Evolutionary conservation across 768 basidiomycete species (phyloP), one percentile per base, ranked within the genome.

Genomic region (Auriscalpium microsporum): DNA sequence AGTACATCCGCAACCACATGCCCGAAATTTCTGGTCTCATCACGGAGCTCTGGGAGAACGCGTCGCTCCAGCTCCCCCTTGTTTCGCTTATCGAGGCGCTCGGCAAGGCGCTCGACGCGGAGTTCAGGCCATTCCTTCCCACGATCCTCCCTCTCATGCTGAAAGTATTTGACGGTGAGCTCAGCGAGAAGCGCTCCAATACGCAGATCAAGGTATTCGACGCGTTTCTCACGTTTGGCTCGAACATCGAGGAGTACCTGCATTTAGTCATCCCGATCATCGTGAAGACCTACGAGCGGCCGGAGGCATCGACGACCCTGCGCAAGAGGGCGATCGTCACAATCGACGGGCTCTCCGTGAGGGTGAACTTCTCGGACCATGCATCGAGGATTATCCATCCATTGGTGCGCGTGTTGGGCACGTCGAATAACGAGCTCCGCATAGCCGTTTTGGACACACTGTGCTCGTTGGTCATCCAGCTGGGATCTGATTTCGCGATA

Each of bases 331-430:
- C 94, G 0, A 87, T 98, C 45, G 85, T 89, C 59, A 94, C 91
- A 1, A 89, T 98, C 45, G 92, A 93, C 46, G 89, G 87, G 17
- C 72, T 99, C 28, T 94, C 93, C 5, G 80, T 86, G 61, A 80
- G 94, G 55, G 92, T 98, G 61, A 97, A 98, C 71, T 97, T 99
- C 66, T 93, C 92, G 3, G 96, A 98, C 65, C 95, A 98, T 61
- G 93, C 96, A 19, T 95, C 93, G 11, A 83, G 95, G 23, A 96
- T 98, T 63, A 90, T 99, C 8, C 96, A 98, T 64, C 94, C 96
- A 4, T 78, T 99, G 23, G 87, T 92, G 42, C 81, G 95, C 37
- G 88, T 96, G 2, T 73, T 99, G 54, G 84, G 84, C 45, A 76
- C 75, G 36, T 75, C 78, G 1, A 85, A 78, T 60, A 87, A 87